phyloP scores from a whole-genome alignment of 2,329 filamentous ascomycete genomes.

The Colletotrichum sublineola region DNA sequence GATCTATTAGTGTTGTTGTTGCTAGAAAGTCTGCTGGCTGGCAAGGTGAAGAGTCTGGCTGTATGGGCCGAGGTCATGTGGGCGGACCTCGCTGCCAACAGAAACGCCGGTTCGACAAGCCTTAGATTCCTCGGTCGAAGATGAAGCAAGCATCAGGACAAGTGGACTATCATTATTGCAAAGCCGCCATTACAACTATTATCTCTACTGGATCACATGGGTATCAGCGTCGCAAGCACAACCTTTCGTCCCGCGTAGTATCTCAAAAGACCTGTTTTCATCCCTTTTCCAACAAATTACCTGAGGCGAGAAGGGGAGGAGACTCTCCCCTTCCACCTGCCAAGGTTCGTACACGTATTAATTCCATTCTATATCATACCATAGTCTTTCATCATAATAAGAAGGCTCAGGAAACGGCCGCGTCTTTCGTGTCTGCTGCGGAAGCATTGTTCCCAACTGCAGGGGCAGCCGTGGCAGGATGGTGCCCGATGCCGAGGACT shows the following conservation, averaged over 20 bases:
- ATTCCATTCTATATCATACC: conserved; percentile 16
- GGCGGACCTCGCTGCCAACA: too few species aligned
- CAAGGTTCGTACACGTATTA: conserved; percentile 9
- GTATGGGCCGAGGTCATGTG: too few species aligned
- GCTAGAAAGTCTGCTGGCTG: too few species aligned
- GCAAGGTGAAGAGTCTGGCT: too few species aligned
- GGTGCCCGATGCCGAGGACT: conserved; percentile 57
- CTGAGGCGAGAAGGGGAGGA: neutral
- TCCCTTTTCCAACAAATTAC: neutral
- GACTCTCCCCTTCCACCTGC: neutral
- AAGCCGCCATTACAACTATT: neutral
- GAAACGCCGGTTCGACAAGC: too few species aligned
- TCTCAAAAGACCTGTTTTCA: neutral
- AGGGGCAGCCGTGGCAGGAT: conserved; percentile 11
- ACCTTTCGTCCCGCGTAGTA: neutral
- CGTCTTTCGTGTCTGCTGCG: conserved; percentile 11
- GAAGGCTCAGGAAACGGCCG: conserved; percentile 4
- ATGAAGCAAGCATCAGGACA: too few species aligned
- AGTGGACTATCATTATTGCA: neutral
- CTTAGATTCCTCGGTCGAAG: too few species aligned
- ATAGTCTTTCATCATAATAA: conserved; percentile 15
- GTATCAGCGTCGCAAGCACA: conserved; percentile 17
- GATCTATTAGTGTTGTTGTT: too few species aligned
- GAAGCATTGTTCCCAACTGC: conserved; percentile 19
- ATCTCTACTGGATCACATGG: conserved; percentile 3